Conservation (phyloP, 2,329 filamentous ascomycete genomes). For the Cryphonectria carpinicola region DNA sequence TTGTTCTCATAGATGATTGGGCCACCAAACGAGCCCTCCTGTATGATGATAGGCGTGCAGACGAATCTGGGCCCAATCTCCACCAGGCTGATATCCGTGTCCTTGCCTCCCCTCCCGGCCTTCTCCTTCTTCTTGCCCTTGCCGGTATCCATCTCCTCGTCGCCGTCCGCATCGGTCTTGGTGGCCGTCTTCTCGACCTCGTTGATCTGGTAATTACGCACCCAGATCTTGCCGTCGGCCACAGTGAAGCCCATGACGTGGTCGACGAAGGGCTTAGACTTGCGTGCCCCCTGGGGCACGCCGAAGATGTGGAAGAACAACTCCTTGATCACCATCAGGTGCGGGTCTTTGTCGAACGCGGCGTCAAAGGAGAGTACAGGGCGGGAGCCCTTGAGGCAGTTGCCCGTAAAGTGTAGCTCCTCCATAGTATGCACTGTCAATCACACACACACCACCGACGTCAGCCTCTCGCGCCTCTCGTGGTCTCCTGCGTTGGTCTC, state of each 20-base stretch:
- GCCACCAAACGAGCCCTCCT: conserved; percentile 92
- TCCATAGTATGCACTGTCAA: conserved; percentile 86
- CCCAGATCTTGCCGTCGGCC: conserved; percentile 93
- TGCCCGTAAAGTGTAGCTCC: conserved; percentile 94
- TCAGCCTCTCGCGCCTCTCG: not conserved
- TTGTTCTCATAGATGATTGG: conserved; percentile 98
- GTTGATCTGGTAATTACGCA: conserved; percentile 90
- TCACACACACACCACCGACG: not conserved
- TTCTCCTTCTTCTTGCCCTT: conserved; percentile 40
- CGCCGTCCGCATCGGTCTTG: conserved; percentile 42
- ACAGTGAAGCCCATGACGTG: conserved; percentile 92
- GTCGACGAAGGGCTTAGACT: conserved; percentile 94
- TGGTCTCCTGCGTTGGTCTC: not conserved
- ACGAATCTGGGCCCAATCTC: conserved; percentile 96
- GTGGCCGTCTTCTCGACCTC: conserved; percentile 71
- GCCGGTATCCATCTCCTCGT: conserved; percentile 47
- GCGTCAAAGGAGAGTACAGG: conserved; percentile 91
- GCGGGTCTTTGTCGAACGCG: conserved; percentile 79
- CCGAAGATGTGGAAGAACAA: conserved; percentile 89
- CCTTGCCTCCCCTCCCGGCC: conserved; percentile 48
- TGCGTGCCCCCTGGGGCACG: conserved; percentile 84
- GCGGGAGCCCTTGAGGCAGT: conserved; percentile 91
- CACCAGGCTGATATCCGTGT: conserved; percentile 80
- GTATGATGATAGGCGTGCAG: conserved; percentile 90
- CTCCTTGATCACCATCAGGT: conserved; percentile 85